A percentile compares a stretch with the other conserved stretches of the same genome.
Evolutionary conservation across 2,329 filamentous ascomycete species (phyloP).

Genomic region (Phaeosphaeria sp.): DNA sequence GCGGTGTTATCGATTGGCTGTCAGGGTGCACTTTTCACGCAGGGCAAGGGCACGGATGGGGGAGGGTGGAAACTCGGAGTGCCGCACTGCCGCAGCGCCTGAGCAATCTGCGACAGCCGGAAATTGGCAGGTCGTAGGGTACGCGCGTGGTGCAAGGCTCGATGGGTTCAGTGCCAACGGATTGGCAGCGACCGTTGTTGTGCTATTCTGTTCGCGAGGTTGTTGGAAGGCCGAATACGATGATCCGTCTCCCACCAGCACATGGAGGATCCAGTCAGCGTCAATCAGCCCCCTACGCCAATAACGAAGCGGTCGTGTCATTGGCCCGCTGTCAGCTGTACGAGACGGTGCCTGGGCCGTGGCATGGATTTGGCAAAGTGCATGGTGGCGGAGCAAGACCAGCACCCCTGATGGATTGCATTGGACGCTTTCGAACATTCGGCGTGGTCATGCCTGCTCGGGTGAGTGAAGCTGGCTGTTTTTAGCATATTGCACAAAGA

Average conservation of each 20-base stretch:
- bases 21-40: background rate
- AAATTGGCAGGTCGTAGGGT: background rate
- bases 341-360: constrained; percentile 24
- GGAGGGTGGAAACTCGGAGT: background rate
- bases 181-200: background rate
- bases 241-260: background rate
- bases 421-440: no score
- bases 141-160: background rate
- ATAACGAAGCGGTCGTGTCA: constrained; percentile 2
- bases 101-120: background rate
- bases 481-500: constrained; percentile 13
- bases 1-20: background rate
- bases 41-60: constrained; percentile 2
- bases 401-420: no score
- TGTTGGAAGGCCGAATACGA: constrained; percentile 2
- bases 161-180: background rate
- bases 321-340: constrained; percentile 9
- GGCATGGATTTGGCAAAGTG: constrained; percentile 9
- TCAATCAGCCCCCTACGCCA: constrained; percentile 3
- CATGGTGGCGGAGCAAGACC: constrained; percentile 39
- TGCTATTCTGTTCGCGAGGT: background rate
- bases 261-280: constrained; percentile 10
- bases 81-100: background rate
- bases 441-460: no score
- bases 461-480: constrained; percentile 9